Base-by-base conservation (phyloP, 192 early-diverging fungal species). In the Podila verticillata region DNA sequence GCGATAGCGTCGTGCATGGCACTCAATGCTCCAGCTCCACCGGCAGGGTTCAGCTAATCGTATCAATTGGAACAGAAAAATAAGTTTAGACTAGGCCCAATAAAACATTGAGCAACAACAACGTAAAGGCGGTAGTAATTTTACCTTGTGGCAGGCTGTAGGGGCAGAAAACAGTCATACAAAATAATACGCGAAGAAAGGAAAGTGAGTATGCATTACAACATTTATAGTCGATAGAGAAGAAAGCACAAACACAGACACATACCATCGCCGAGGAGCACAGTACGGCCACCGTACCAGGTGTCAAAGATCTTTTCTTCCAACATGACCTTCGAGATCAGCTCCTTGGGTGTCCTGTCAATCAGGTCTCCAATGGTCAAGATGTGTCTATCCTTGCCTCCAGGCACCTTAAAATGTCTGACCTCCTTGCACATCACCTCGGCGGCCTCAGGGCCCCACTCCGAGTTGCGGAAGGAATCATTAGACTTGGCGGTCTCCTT, bases 371-470 rank as follows among this genome's bases (percentile, higher is more conserved):
- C 62, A 20, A 63, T 6, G 3, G 39, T 63, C 44, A 12, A 44
- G n/a, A 26, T 1, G 4, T 36, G 3, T 9, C 12, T 13, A 19
- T 47, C 26, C 19, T 63, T 63, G 22, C 39, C 62, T 9, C 62
- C 44, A 22, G 44, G 22, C 1, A 63, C 22, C 24, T 35, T 35
- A 15, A 63, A 63, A 4, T 28, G 36, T 15, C 44, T 35, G 7
- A 63, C 39, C 39, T 63, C 62, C 6, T 63, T 63, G 39, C 62
- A 63, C 39, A 63, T 63, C 5, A 35, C 44, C n/a, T 63, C 62
- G 17, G 39, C 62, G 26, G 62, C 62, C 62, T 63, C 62, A 5
- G 62, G 62, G 19, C 62, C 62, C 62, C 62, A 63, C 44, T 63
- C 28, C 24, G 62, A 63, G 26, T 47, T 30, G 12, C 6, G 6